These are phyloP conservation scores for Omphalotus guepiniiformis DNA, from an alignment of 768 basidiomycete species.

Conservation along the genomic window DNA sequence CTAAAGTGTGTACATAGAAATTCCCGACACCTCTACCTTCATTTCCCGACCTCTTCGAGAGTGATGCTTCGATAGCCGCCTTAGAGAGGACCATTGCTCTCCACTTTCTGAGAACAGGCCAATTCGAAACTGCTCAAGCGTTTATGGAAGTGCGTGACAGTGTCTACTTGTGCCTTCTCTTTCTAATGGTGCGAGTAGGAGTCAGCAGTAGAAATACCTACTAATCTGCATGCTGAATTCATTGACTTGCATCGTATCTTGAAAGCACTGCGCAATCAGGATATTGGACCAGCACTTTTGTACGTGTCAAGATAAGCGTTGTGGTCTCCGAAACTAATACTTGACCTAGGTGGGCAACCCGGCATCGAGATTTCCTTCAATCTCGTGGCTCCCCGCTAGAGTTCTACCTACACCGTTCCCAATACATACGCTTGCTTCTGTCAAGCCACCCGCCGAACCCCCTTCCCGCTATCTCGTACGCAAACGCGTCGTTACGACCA, in stretches of 20 bases:
- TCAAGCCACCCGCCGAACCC: conserved; percentile 55
- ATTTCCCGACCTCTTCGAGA: conserved; percentile 64
- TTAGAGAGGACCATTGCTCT: conserved; percentile 68
- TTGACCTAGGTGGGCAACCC: conserved; percentile 68
- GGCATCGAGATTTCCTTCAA: conserved; percentile 61
- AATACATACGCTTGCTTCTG: conserved; percentile 78
- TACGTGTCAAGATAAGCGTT: conserved; percentile 32
- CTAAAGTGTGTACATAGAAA: conserved; percentile 43
- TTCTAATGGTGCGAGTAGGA: conserved; percentile 45
- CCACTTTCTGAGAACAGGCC: conserved; percentile 78
- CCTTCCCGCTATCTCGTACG: conserved; percentile 67
- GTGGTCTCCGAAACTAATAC: not conserved
- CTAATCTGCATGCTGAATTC: conserved; percentile 52
- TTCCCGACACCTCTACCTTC: conserved; percentile 57
- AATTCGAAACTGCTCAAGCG: conserved; percentile 70
- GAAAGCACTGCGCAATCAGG: conserved; percentile 56
- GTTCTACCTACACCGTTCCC: conserved; percentile 87
- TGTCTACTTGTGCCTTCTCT: not conserved
- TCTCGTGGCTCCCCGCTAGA: conserved; percentile 76
- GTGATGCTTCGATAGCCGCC: conserved; percentile 51
- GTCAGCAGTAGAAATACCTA: conserved; percentile 52
- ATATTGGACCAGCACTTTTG: conserved; percentile 77
- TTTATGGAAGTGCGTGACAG: conserved; percentile 58
- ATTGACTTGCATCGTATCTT: conserved; percentile 70
- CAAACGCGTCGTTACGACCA: conserved; percentile 55